These are phyloP conservation scores for Extremus antarcticus DNA, from an alignment of 495 filamentous ascomycete species.

Conservation along the genomic window DNA sequence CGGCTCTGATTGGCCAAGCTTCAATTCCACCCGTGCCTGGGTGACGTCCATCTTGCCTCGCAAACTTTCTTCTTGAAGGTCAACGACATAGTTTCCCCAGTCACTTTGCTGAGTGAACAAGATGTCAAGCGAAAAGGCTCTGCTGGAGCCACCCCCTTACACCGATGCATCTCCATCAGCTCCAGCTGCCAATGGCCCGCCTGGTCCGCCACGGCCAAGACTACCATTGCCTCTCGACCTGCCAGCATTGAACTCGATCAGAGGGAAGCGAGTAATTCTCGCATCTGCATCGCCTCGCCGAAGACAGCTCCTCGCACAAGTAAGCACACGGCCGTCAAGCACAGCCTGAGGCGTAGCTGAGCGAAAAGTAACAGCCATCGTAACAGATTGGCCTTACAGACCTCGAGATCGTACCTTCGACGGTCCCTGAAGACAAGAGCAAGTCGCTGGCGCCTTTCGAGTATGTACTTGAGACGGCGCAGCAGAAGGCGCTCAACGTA, in stretches of 20 bases:
- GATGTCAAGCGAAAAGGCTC: conserved; percentile 22
- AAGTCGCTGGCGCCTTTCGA: conserved; percentile 74
- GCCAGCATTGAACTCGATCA: conserved; percentile 61
- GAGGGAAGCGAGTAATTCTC: conserved; percentile 67
- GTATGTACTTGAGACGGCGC: conserved; percentile 82
- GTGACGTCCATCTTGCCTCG: no score
- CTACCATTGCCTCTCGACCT: conserved; percentile 58
- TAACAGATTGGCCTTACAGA: conserved; percentile 51
- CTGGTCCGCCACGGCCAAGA: conserved; percentile 28
- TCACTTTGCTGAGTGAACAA: not conserved
- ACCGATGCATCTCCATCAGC: conserved; percentile 15
- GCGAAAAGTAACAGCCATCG: conserved; percentile 12
- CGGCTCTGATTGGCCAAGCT: not conserved
- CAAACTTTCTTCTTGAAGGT: no score
- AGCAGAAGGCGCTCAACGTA: conserved; percentile 66
- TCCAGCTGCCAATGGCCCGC: not conserved
- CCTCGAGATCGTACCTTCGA: conserved; percentile 72
- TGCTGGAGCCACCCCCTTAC: conserved; percentile 30
- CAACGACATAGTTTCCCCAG: not conserved
- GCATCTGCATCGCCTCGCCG: conserved; percentile 80
- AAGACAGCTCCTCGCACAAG: conserved; percentile 61
- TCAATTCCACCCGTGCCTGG: no score
- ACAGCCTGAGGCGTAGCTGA: conserved; percentile 4
- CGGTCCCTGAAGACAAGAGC: conserved; percentile 67
- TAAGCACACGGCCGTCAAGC: conserved; percentile 23